phyloP scores from a whole-genome alignment of 257 asterid genomes.

The Nicotiana noctiflora region DNA sequence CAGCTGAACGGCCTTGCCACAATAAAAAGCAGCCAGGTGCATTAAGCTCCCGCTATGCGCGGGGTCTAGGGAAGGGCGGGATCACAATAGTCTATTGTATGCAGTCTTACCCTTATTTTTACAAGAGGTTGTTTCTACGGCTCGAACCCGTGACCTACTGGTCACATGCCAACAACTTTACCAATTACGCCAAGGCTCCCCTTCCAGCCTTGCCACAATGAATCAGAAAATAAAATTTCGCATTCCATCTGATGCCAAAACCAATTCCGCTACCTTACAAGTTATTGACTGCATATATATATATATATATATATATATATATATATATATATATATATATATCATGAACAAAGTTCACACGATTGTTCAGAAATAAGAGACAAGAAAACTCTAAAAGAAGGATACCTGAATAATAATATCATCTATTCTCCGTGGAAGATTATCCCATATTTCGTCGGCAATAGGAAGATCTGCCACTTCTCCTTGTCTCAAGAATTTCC shows the following conservation, averaged over 20 bases:
- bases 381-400: slow-evolving; percentile 9
- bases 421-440: slow-evolving; percentile 42
- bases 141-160: no score
- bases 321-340: not conserved
- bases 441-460: slow-evolving; percentile 50
- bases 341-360: not conserved
- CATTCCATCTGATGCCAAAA: not conserved
- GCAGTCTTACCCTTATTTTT: no score
- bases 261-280: not conserved
- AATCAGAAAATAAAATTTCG: not conserved
- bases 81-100: no score
- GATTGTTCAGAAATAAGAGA: not conserved
- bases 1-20: not conserved
- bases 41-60: no score
- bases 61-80: no score
- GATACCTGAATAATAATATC: slow-evolving; percentile 57
- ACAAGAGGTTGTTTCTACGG: no score
- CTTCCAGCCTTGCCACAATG: not conserved
- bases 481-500: slow-evolving; percentile 47
- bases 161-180: no score
- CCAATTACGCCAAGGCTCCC: no score
- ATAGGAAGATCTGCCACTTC: slow-evolving; percentile 40
- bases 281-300: not conserved
- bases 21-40: not conserved
- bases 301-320: not conserved